Conservation (phyloP, 257 asterid genomes). For the Petrea volubilis region DNA sequence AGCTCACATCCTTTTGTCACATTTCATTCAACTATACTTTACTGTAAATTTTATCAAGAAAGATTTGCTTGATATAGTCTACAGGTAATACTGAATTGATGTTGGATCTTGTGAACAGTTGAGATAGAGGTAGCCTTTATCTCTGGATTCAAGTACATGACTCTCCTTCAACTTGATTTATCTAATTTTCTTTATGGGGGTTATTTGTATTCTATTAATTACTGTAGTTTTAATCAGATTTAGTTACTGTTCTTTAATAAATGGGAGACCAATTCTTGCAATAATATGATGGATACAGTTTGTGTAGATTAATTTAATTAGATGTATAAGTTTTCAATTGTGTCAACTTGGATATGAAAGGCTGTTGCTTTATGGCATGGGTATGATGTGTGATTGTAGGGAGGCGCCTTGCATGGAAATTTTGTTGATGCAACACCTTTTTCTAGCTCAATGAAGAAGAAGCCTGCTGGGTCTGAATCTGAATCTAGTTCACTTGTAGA, state of each 20-base stretch:
- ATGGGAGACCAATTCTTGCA: slow-evolving; percentile 2
- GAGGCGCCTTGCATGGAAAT: slow-evolving; percentile 83
- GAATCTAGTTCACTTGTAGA: slow-evolving; percentile 63
- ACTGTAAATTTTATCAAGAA: background rate
- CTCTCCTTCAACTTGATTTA: background rate
- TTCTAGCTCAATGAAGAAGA: slow-evolving; percentile 48
- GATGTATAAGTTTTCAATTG: background rate
- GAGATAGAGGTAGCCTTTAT: background rate
- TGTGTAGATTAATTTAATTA: background rate
- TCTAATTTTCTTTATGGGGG: background rate
- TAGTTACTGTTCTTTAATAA: background rate
- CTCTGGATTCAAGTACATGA: too few species aligned
- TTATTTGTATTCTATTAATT: slow-evolving; percentile 2
- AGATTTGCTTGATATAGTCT: background rate
- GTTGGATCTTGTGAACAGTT: background rate
- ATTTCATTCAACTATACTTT: background rate
- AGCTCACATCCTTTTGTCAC: background rate
- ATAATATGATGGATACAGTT: background rate
- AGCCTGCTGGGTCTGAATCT: slow-evolving; percentile 41
- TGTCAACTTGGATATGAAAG: background rate
- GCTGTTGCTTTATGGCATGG: background rate
- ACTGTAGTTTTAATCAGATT: background rate
- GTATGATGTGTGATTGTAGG: slow-evolving; percentile 47
- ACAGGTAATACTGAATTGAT: background rate
- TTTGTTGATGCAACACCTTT: slow-evolving; percentile 95